Base-by-base conservation (phyloP, 208 protist species). In the Leishmania braziliensis region DNA sequence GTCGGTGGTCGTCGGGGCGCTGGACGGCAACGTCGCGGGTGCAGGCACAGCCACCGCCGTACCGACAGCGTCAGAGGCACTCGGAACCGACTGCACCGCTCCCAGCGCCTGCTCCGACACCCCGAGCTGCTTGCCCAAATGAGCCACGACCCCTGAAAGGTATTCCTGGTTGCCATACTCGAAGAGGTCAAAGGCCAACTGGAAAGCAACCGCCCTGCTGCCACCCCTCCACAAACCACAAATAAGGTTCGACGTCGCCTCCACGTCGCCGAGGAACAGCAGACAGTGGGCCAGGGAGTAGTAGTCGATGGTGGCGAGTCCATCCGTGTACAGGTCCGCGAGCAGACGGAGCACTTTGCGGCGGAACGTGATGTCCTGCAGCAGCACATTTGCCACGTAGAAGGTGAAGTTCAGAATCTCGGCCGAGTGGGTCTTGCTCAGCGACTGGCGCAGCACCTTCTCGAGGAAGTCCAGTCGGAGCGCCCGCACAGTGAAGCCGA, bases 271-370 rank as follows among this genome's bases (percentile, higher is more conserved):
- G 5, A 99, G 92, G 75, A 98, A 98, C 48, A 99, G 90, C 26
- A 99, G 91, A 86, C 98, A 99, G 79, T 99, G 97, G 69, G 89
- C 91, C n/a, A 98, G 84, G 36, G 91, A 90, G 51, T 99, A 94
- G 89, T 97, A 97, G 88, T 99, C 94, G 36, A 96, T 86, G 16
- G 88, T 89, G 39, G 90, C 73, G 84, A 84, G 77, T 36, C 76
- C 79, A 43, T 92, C 84, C 0, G 88, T 87, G 91, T 99, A 99
- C 51, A 99, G 84, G 29, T 90, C 83, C 12, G 97, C 91, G 16
- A 99, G 86, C 12, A 98, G 79, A 36, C 82, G 81, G 39, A 99
- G 91, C 78, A 99, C 93, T 62, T 94, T 92, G 54, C 92, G 80
- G 50, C 97, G 92, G 63, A 96, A 96, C 18, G 81, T 90, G 81